A percentile compares a stretch with the other conserved stretches of the same genome.
Evolutionary conservation across 257 asterid species (phyloP).

Genomic region (Fraxinus cuspidata): DNA sequence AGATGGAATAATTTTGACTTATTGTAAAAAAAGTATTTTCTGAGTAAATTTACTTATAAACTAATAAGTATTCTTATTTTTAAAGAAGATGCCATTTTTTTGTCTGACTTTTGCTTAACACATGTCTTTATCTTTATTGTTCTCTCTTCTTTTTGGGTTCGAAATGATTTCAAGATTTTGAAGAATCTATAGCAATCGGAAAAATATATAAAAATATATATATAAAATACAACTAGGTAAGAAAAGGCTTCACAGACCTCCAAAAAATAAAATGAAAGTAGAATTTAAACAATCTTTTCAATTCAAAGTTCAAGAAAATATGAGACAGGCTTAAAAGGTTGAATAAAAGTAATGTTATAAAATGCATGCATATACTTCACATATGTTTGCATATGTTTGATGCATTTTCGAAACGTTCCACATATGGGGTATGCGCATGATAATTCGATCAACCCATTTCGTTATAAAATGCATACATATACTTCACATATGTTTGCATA

Average conservation of each 20-base stretch:
- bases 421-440: too few relatives aligned
- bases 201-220: neutral
- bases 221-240: too few relatives aligned
- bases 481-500: too few relatives aligned
- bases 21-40: conserved; percentile 24
- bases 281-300: too few relatives aligned
- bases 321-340: neutral
- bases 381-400: too few relatives aligned
- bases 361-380: too few relatives aligned
- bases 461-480: too few relatives aligned
- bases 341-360: neutral
- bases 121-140: conserved; percentile 23
- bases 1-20: conserved; percentile 34
- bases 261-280: too few relatives aligned
- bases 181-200: conserved; percentile 25
- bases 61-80: conserved; percentile 20
- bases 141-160: conserved; percentile 31
- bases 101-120: conserved; percentile 43
- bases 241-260: too few relatives aligned
- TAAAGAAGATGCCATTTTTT: conserved; percentile 34
- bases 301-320: too few relatives aligned
- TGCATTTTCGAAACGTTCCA: too few relatives aligned
- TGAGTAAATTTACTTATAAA: neutral
- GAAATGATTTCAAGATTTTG: conserved; percentile 23
- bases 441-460: too few relatives aligned